Conservation (phyloP, 2,329 filamentous ascomycete species). For the Plectosphaerella cucumerina region DNA sequence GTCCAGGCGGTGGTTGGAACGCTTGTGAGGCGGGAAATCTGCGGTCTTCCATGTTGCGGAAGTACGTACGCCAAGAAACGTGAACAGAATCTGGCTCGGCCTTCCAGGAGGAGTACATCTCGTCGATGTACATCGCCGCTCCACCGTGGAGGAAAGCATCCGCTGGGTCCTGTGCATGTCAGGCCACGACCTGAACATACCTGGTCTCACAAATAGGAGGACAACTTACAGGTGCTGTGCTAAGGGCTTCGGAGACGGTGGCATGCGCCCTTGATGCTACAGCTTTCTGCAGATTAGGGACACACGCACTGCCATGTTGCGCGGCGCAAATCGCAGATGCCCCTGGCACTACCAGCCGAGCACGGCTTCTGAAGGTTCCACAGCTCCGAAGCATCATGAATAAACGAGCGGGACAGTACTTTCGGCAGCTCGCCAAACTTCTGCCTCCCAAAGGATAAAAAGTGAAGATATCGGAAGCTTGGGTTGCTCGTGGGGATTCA, state of each 20-base stretch:
- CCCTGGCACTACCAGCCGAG: neutral
- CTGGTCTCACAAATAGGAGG: neutral
- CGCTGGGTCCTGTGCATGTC: constrained; percentile 60
- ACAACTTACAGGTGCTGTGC: neutral
- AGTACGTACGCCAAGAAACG: constrained; percentile 98
- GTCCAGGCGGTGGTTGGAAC: constrained; percentile 90
- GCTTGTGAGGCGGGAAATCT: constrained; percentile 96
- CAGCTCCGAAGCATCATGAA: neutral
- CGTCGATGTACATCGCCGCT: constrained; percentile 97
- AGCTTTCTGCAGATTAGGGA: no score
- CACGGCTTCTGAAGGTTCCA: neutral
- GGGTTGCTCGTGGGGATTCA: no score
- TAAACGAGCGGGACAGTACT: no score
- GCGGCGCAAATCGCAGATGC: neutral
- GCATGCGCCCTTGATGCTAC: neutral
- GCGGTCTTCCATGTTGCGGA: constrained; percentile 97
- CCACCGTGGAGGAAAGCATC: constrained; percentile 96
- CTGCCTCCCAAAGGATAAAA: no score
- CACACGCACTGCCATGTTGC: no score
- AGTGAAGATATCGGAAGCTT: no score
- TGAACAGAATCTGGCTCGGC: constrained; percentile 88
- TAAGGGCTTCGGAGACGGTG: neutral
- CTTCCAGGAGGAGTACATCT: constrained; percentile 99
- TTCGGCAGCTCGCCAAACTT: no score
- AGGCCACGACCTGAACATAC: neutral